These are phyloP conservation scores for Verticillium isaacii DNA, from an alignment of 2,329 filamentous ascomycete genomes.

Conservation along the genomic window DNA sequence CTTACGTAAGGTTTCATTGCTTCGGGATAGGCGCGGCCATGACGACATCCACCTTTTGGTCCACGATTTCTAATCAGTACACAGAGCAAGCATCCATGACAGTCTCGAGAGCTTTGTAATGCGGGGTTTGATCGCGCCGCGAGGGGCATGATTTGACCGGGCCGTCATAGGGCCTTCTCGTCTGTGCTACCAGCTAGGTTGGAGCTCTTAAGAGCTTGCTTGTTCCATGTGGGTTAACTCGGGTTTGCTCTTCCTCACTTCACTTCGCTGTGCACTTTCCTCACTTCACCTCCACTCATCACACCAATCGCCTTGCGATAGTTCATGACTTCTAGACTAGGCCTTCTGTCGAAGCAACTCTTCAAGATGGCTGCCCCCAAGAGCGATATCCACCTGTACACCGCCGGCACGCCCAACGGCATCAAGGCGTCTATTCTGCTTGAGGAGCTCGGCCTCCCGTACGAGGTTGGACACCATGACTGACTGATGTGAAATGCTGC, in stretches of 20 bases:
- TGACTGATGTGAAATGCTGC: neutral
- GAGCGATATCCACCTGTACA: conserved; percentile 77
- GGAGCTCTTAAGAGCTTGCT: neutral
- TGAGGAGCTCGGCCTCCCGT: conserved; percentile 80
- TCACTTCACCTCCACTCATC: neutral
- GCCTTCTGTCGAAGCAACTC: conserved; percentile 3
- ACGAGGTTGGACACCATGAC: conserved; percentile 48
- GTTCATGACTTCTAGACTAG: neutral
- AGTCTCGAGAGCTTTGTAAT: neutral
- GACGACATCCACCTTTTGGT: neutral
- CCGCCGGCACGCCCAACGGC: conserved; percentile 78
- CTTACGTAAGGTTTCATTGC: neutral
- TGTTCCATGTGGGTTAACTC: neutral
- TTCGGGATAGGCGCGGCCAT: neutral
- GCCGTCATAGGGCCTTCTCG: neutral
- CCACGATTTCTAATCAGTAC: neutral
- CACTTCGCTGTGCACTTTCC: neutral
- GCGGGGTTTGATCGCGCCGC: neutral
- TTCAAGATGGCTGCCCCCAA: conserved; percentile 35
- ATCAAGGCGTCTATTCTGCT: conserved; percentile 85
- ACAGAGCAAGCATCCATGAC: neutral
- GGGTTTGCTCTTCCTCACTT: neutral
- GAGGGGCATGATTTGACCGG: neutral
- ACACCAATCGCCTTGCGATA: neutral
- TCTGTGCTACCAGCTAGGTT: neutral